Evolutionary conservation across 169 alveolate genomes (phyloP).

Genomic region (Perkinsus olseni): DNA sequence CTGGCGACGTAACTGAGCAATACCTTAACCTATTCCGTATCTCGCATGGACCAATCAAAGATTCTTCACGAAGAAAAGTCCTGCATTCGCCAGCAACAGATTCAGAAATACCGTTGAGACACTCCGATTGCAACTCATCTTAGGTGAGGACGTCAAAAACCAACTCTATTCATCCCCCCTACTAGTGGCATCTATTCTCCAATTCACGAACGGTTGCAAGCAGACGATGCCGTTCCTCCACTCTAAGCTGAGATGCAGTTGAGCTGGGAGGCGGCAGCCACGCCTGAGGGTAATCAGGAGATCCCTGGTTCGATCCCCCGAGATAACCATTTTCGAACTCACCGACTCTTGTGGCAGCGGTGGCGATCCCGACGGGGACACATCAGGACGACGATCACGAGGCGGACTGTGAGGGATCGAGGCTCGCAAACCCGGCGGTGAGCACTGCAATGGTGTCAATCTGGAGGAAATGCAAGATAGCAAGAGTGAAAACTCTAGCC

Average conservation of each 20-base stretch:
- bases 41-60: background rate
- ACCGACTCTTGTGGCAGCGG: background rate
- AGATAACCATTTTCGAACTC: background rate
- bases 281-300: background rate
- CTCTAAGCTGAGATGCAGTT: background rate
- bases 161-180: background rate
- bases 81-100: too few species aligned
- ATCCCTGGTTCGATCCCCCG: background rate
- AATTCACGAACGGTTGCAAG: background rate
- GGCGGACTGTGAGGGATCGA: background rate
- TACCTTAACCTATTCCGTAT: background rate
- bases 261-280: background rate
- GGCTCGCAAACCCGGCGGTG: background rate
- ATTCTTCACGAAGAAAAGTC: background rate
- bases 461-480: background rate
- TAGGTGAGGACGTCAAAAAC: too few species aligned
- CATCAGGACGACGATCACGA: background rate
- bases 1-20: background rate
- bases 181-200: background rate
- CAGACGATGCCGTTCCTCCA: background rate
- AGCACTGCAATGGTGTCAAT: background rate
- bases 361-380: background rate
- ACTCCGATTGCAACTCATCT: too few species aligned
- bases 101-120: too few species aligned
- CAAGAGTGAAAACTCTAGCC: too few species aligned